These are phyloP conservation scores for Colletotrichum horii DNA, from an alignment of 2,329 filamentous ascomycete species.

Conservation along the genomic window DNA sequence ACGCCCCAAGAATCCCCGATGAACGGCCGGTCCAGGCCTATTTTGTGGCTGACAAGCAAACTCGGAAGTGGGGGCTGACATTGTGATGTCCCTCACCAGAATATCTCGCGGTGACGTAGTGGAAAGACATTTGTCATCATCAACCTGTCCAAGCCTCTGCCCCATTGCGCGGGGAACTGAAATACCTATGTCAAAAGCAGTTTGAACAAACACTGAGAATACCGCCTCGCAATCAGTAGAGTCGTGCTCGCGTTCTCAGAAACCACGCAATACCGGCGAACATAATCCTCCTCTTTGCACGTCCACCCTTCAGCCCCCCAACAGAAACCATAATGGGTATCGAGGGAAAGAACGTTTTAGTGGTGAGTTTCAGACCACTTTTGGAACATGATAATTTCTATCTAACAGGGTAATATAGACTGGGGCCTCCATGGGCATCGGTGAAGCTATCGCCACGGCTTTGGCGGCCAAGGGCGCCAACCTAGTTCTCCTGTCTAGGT, in stretches of 20 bases:
- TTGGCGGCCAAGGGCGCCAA: constrained; percentile 43
- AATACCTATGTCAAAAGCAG: background rate
- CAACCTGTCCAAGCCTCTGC: background rate
- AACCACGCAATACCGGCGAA: background rate
- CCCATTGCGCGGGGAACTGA: background rate
- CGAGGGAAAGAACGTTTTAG: background rate
- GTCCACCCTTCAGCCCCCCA: background rate
- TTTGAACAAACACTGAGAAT: background rate
- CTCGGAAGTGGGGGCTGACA: background rate
- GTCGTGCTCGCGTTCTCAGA: rapidly evolving
- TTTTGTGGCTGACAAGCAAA: background rate
- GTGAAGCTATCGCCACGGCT: constrained; percentile 44
- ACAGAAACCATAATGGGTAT: background rate
- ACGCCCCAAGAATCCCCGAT: background rate
- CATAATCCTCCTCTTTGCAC: background rate
- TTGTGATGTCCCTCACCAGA: background rate
- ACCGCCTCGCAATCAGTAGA: background rate
- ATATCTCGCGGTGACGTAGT: background rate
- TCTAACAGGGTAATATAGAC: constrained; percentile 25
- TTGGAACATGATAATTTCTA: background rate
- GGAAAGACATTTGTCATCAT: background rate
- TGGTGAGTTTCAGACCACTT: background rate
- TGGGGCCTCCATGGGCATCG: constrained; percentile 52
- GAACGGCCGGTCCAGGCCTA: background rate
- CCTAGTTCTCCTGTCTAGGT: constrained; percentile 47